Conservation (phyloP, 768 basidiomycete genomes). For the Cystofilobasidium capitatum region DNA sequence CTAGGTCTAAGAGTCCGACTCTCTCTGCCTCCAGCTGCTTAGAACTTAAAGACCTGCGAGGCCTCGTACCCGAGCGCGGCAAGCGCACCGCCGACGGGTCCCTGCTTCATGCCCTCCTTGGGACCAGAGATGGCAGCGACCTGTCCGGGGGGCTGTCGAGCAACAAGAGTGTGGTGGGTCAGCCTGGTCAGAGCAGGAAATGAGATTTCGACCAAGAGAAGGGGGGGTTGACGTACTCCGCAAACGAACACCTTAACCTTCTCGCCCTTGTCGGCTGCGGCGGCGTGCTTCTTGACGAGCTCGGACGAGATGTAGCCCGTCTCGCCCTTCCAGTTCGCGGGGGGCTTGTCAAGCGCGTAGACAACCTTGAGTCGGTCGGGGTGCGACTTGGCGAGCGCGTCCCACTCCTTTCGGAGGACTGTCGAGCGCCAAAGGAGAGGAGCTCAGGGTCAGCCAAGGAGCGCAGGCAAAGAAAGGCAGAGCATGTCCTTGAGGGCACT, state of each 20-base stretch:
- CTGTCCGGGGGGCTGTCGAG: slow-evolving; percentile 52
- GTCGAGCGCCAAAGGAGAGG: background rate
- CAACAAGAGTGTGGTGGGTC: background rate
- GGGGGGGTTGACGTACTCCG: slow-evolving; percentile 34
- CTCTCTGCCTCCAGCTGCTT: slow-evolving; percentile 17
- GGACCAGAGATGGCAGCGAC: slow-evolving; percentile 79
- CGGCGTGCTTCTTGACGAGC: slow-evolving; percentile 55
- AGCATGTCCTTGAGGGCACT: slow-evolving; percentile 58
- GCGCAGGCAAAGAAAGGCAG: background rate
- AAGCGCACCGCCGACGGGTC: slow-evolving; percentile 67
- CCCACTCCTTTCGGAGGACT: slow-evolving; percentile 40
- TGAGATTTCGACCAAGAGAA: slow-evolving; percentile 34
- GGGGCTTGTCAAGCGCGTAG: slow-evolving; percentile 74
- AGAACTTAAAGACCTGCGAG: slow-evolving; percentile 62
- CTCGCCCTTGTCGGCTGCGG: background rate
- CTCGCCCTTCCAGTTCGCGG: slow-evolving; percentile 53
- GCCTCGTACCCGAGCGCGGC: slow-evolving; percentile 76
- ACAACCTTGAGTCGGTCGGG: slow-evolving; percentile 59
- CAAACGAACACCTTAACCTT: slow-evolving; percentile 27
- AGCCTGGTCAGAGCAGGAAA: slow-evolving; percentile 50
- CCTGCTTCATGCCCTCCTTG: slow-evolving; percentile 74
- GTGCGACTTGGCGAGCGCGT: slow-evolving; percentile 42
- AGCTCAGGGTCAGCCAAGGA: background rate
- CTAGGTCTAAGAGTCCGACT: too few species aligned
- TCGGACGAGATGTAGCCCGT: slow-evolving; percentile 67